These are phyloP conservation scores for Penicillium waksmanii DNA, from an alignment of 495 filamentous ascomycete species.

Conservation along the genomic window DNA sequence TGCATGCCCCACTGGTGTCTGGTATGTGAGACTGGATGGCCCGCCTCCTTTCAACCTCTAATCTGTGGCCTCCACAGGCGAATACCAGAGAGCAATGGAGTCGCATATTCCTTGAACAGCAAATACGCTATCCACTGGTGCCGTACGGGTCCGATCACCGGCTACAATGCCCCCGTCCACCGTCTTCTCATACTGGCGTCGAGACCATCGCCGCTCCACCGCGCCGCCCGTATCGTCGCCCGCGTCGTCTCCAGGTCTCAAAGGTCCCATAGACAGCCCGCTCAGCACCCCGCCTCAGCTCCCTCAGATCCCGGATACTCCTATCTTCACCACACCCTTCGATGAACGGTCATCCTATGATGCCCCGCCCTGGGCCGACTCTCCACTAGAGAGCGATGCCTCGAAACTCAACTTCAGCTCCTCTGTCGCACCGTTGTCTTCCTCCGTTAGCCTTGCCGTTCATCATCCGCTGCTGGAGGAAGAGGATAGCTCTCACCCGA, in stretches of 20 bases:
- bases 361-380: constrained; percentile 25
- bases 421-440: constrained; percentile 34
- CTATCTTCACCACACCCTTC: constrained; percentile 29
- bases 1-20: constrained; percentile 27
- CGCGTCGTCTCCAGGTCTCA: constrained; percentile 26
- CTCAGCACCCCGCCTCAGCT: constrained; percentile 39
- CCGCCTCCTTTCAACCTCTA: constrained; percentile 19
- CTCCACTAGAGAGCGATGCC: constrained; percentile 28
- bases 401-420: constrained; percentile 30
- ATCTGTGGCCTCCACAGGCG: constrained; percentile 20
- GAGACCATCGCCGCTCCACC: constrained; percentile 48
- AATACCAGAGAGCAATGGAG: constrained; percentile 26
- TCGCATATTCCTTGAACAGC: constrained; percentile 16
- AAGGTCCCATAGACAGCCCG: constrained; percentile 24
- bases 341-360: constrained; percentile 22
- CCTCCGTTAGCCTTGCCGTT: constrained; percentile 35
- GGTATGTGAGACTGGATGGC: constrained; percentile 28
- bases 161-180: constrained; percentile 47
- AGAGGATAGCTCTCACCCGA: constrained; percentile 39
- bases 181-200: constrained; percentile 55
- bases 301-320: constrained; percentile 37
- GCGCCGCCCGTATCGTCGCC: constrained; percentile 38
- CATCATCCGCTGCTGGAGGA: constrained; percentile 34
- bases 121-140: constrained; percentile 8
- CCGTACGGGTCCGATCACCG: constrained; percentile 16